Percentiles rank a stretch among this genome's conserved stretches.
Conservation (phyloP, 495 filamentous ascomycete species). For the Paragyromitra xinjiangensis region DNA sequence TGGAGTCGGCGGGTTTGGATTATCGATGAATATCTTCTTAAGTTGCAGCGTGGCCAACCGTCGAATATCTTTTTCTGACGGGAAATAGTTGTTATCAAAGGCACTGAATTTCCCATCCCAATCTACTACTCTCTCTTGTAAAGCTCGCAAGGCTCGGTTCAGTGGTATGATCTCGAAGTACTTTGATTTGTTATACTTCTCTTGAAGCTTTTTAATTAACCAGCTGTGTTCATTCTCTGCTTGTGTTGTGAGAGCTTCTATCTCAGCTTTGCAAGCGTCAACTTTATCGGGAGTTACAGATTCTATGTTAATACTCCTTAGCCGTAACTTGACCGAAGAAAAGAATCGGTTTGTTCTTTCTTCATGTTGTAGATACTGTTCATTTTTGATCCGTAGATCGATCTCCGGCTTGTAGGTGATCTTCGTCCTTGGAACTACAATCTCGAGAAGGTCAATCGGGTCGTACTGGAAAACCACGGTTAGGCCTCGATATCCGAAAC, state of each 20-base stretch:
- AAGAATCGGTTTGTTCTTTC: constrained; percentile 86
- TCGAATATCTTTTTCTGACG: constrained; percentile 96
- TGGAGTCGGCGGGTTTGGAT: constrained; percentile 79
- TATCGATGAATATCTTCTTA: constrained; percentile 93
- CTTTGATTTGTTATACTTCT: constrained; percentile 88
- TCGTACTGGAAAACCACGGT: constrained; percentile 92
- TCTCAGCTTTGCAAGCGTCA: constrained; percentile 80
- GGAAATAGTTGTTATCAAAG: constrained; percentile 93
- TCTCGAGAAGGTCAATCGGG: constrained; percentile 88
- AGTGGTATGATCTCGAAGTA: constrained; percentile 97
- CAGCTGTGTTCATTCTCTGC: constrained; percentile 80
- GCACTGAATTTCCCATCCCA: constrained; percentile 91
- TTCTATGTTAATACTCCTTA: constrained; percentile 88
- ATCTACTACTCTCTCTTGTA: constrained; percentile 90
- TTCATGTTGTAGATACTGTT: constrained; percentile 80
- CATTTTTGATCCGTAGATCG: constrained; percentile 89
- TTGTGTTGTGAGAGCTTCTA: constrained; percentile 76
- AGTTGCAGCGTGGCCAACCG: constrained; percentile 89
- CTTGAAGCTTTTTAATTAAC: constrained; percentile 79
- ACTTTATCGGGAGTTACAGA: constrained; percentile 86
- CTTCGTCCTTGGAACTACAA: constrained; percentile 85
- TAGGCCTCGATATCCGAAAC: constrained; percentile 87
- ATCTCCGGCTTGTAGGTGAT: constrained; percentile 98
- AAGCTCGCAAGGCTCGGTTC: constrained; percentile 83
- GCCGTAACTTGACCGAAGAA: constrained; percentile 78